Conservation (phyloP, 2,329 filamentous ascomycete genomes). For the Thermothelomyces thermophilus region DNA sequence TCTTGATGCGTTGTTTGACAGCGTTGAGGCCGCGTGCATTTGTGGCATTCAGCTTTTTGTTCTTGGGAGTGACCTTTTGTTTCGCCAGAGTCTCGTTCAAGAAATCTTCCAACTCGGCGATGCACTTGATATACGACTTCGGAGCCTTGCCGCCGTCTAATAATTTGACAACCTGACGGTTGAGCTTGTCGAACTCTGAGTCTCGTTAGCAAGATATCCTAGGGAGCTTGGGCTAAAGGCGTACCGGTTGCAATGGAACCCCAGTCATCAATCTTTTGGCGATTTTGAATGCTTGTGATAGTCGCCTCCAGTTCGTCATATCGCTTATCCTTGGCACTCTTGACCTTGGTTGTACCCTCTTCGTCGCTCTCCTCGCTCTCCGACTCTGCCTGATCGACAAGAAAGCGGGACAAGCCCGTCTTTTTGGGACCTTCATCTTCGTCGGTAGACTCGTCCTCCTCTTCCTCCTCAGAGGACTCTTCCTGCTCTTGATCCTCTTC, state of each 20-base stretch:
- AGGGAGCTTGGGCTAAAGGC: slow-evolving; percentile 26
- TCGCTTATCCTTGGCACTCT: slow-evolving; percentile 97
- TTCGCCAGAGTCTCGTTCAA: slow-evolving; percentile 92
- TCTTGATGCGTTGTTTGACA: slow-evolving; percentile 97
- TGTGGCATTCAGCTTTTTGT: slow-evolving; percentile 99
- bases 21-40: slow-evolving; percentile 92
- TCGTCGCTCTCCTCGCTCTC: slow-evolving; percentile 80
- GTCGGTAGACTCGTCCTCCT: slow-evolving; percentile 53
- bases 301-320: slow-evolving; percentile 87
- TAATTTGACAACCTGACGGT: slow-evolving; percentile 76
- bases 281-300: slow-evolving; percentile 90
- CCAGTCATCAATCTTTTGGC: slow-evolving; percentile 97
- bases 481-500: slow-evolving; percentile 47
- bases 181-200: slow-evolving; percentile 89
- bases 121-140: slow-evolving; percentile 85
- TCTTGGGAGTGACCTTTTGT: slow-evolving; percentile 93
- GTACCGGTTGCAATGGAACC: slow-evolving; percentile 81
- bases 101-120: slow-evolving; percentile 88
- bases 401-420: slow-evolving; percentile 73
- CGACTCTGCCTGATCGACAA: slow-evolving; percentile 58
- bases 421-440: slow-evolving; percentile 60
- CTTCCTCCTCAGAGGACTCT: slow-evolving; percentile 46
- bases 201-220: slow-evolving; percentile 15
- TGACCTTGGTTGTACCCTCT: slow-evolving; percentile 78
- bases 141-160: slow-evolving; percentile 70